Evolutionary conservation across 1,139 yeast species (phyloP).

Genomic region (Suhomyces terraborum): DNA sequence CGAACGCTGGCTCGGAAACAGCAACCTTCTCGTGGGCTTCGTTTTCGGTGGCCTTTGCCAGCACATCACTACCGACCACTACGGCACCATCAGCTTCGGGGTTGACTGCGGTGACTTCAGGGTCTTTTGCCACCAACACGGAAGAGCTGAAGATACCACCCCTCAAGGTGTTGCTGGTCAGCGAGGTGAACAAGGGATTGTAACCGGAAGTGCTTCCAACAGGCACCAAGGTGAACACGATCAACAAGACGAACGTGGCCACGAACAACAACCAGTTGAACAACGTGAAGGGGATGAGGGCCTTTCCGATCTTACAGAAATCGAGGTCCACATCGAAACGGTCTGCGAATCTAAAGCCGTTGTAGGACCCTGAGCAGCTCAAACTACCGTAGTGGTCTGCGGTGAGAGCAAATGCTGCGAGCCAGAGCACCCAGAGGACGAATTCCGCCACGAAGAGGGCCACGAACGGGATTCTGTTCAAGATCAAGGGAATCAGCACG

Average conservation of each 20-base stretch:
- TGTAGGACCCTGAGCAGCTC: conserved; percentile 18
- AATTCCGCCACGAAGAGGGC: conserved; percentile 25
- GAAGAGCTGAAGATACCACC: conserved; percentile 9
- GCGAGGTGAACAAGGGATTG: conserved; percentile 1
- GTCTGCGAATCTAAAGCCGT: neutral
- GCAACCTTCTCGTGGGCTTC: conserved; percentile 4
- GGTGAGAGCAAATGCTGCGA: conserved; percentile 24
- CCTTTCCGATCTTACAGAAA: conserved; percentile 31
- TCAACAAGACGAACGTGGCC: conserved; percentile 24
- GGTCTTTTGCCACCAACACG: neutral
- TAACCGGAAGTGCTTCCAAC: conserved; percentile 1
- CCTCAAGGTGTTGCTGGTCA: conserved; percentile 1
- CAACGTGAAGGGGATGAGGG: conserved; percentile 33
- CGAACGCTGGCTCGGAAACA: neutral
- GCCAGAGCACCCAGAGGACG: conserved; percentile 23
- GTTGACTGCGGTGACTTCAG: neutral
- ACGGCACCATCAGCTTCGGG: neutral
- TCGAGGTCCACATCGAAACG: neutral
- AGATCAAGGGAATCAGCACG: conserved; percentile 20
- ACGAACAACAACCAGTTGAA: conserved; percentile 32
- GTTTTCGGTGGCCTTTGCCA: conserved; percentile 5
- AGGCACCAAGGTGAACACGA: conserved; percentile 29
- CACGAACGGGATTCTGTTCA: conserved; percentile 18
- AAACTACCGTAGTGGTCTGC: conserved; percentile 28
- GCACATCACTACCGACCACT: conserved; percentile 3